Evolutionary conservation across 2,329 filamentous ascomycete genomes (phyloP), one percentile per base, ranked within the genome.

Genomic region (Rutstroemia sp.): DNA sequence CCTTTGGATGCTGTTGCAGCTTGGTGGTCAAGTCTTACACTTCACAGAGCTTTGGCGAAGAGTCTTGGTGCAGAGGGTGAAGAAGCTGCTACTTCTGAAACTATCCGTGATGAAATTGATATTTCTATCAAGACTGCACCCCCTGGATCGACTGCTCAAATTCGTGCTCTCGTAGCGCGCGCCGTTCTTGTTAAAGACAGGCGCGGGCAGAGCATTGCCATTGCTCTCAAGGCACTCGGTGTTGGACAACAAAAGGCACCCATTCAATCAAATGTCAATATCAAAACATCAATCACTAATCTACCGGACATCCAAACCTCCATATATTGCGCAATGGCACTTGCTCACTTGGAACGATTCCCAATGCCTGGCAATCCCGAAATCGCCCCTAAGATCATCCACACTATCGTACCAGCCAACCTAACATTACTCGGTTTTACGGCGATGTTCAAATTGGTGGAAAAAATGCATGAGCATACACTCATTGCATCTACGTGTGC

Each of bases 1-100:
- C 89, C 92, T 0, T 81, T 96, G 62, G 92, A 96, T 70, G 91
- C 90, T 12, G 82, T 96, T 51, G 89, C 92, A 6, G 89, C 92
- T 2, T 96, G 92, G 92, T 94, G 86, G 76, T 95, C 92, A 0
- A 89, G 83, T 61, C 78, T 86, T 55, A 77, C 82, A 12, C 73
- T 96, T 39, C 88, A 91, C 64, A 79, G 80, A 57, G 84, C 83
- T 2, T 78, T 96, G 27, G 75, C 83, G 12, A 76, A 76, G 16
- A 84, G 81, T 38, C 76, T 95, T 37, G 78, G 80, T 44, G 72
- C 74, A 14, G 71, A 76, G 34, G 78, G 79, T 57, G 75, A 78
- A 10, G 73, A 74, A 17, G 68, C 71, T 2, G 69, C 71, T 10
- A 72, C 68, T n/a, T 70, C 71, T 54, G 68, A 71, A 34, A 70